Evolutionary conservation across 768 basidiomycete genomes (phyloP).

Genomic region (Amanita rubescens): DNA sequence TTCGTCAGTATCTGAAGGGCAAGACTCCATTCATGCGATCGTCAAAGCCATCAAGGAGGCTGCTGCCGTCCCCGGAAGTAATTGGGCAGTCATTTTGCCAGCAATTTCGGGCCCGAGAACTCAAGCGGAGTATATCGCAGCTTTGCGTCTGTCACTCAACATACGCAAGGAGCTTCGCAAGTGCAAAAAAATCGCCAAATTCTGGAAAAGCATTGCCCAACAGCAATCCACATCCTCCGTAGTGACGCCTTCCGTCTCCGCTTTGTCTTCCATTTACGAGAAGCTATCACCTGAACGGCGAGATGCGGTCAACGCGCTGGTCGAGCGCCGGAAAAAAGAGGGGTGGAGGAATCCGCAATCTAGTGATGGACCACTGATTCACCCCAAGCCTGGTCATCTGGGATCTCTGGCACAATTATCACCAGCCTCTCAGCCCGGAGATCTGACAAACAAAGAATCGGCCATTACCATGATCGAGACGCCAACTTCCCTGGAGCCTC

Average conservation of each 20-base stretch:
- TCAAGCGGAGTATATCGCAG: slow-evolving; percentile 36
- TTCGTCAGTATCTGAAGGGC: slow-evolving; percentile 15
- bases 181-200: slow-evolving; percentile 35
- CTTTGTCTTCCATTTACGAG: slow-evolving; percentile 30
- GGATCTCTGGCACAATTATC: not conserved
- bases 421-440: not conserved
- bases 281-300: slow-evolving; percentile 27
- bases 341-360: not conserved
- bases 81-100: slow-evolving; percentile 37
- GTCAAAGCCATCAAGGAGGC: slow-evolving; percentile 37
- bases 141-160: slow-evolving; percentile 37
- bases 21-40: slow-evolving; percentile 32
- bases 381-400: not conserved
- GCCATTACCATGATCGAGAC: not conserved
- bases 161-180: slow-evolving; percentile 36
- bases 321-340: slow-evolving; percentile 14
- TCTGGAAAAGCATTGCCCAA: slow-evolving; percentile 38
- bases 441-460: not conserved
- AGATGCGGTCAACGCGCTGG: slow-evolving; percentile 33
- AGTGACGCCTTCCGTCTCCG: slow-evolving; percentile 33
- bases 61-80: slow-evolving; percentile 26
- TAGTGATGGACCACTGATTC: not conserved
- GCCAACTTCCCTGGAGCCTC: not conserved
- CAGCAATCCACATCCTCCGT: slow-evolving; percentile 17
- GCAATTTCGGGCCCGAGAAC: slow-evolving; percentile 27